Percentiles rank a stretch among this genome's conserved stretches.
These are phyloP conservation scores for Trichoderma oligosporum DNA, from an alignment of 2,329 filamentous ascomycete genomes.

Conservation along the genomic window DNA sequence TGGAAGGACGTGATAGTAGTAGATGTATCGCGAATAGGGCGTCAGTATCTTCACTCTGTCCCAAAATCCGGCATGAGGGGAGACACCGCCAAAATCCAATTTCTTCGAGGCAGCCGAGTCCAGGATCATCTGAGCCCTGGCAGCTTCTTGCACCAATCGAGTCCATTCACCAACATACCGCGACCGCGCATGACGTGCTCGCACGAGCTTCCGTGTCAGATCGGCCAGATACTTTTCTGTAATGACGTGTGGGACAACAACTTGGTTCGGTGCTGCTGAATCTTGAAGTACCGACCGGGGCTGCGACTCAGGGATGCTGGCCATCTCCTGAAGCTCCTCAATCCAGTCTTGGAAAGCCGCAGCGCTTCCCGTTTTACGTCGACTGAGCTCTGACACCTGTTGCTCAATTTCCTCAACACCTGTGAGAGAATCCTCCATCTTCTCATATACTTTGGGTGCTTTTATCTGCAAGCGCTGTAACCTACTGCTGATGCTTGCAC, in stretches of 20 bases:
- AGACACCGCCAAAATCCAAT: slow-evolving; percentile 66
- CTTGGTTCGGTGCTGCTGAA: slow-evolving; percentile 41
- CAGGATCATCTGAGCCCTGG: slow-evolving; percentile 73
- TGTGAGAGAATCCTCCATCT: slow-evolving; percentile 77
- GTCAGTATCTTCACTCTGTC: slow-evolving; percentile 61
- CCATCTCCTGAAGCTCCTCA: slow-evolving; percentile 81
- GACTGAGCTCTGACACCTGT: slow-evolving; percentile 73
- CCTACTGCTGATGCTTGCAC: slow-evolving; percentile 70
- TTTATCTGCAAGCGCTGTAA: slow-evolving; percentile 71
- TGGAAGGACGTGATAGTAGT: slow-evolving; percentile 72
- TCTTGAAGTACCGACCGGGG: slow-evolving; percentile 42
- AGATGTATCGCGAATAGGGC: slow-evolving; percentile 75
- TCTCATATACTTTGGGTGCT: slow-evolving; percentile 80
- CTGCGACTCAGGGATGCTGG: slow-evolving; percentile 61
- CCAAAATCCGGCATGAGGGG: slow-evolving; percentile 52
- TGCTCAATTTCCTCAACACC: slow-evolving; percentile 76
- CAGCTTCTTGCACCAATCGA: slow-evolving; percentile 67
- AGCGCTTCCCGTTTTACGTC: slow-evolving; percentile 75
- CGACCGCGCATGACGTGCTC: slow-evolving; percentile 77
- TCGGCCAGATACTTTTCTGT: slow-evolving; percentile 93
- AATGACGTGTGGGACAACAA: slow-evolving; percentile 70
- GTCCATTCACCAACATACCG: slow-evolving; percentile 87
- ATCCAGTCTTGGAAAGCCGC: slow-evolving; percentile 87
- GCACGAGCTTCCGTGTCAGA: slow-evolving; percentile 73
- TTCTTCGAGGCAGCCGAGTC: slow-evolving; percentile 78